phyloP scores from a whole-genome alignment of 2,329 filamentous ascomycete species.

The Curvularia verruculosa region DNA sequence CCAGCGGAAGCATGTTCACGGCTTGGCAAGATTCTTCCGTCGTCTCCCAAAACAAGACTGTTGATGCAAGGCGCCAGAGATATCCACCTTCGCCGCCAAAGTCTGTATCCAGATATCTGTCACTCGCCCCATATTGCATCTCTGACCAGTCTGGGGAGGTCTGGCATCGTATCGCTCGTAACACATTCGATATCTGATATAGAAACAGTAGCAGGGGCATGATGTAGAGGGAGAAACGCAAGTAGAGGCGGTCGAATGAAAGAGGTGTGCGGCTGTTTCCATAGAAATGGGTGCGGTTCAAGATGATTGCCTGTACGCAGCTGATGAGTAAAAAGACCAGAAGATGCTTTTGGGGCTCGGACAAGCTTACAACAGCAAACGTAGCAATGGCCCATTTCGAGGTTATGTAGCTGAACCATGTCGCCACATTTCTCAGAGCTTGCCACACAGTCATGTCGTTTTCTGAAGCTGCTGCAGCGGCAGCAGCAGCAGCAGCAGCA shows the following conservation, averaged over 20 bases:
- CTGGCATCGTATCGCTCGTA: slow-evolving; percentile 91
- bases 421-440: slow-evolving; percentile 72
- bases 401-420: slow-evolving; percentile 77
- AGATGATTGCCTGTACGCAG: slow-evolving; percentile 69
- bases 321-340: slow-evolving; percentile 6
- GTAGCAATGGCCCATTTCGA: slow-evolving; percentile 83
- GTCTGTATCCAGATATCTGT: slow-evolving; percentile 53
- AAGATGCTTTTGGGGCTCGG: background rate
- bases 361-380: slow-evolving; percentile 68
- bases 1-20: slow-evolving; percentile 69
- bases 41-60: slow-evolving; percentile 73
- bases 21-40: slow-evolving; percentile 77
- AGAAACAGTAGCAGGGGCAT: slow-evolving; percentile 41
- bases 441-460: slow-evolving; percentile 55
- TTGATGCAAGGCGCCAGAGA: slow-evolving; percentile 74
- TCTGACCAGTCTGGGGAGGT: slow-evolving; percentile 61
- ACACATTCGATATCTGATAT: slow-evolving; percentile 70
- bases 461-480: slow-evolving; percentile 33
- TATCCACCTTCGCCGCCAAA: slow-evolving; percentile 67
- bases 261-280: slow-evolving; percentile 84
- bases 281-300: slow-evolving; percentile 93
- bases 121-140: slow-evolving; percentile 55
- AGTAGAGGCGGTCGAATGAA: slow-evolving; percentile 71
- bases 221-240: slow-evolving; percentile 44
- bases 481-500: slow-evolving; percentile 55